Evolutionary conservation across 495 filamentous ascomycete genomes (phyloP).

Genomic region (Parathielavia hyrcaniae): DNA sequence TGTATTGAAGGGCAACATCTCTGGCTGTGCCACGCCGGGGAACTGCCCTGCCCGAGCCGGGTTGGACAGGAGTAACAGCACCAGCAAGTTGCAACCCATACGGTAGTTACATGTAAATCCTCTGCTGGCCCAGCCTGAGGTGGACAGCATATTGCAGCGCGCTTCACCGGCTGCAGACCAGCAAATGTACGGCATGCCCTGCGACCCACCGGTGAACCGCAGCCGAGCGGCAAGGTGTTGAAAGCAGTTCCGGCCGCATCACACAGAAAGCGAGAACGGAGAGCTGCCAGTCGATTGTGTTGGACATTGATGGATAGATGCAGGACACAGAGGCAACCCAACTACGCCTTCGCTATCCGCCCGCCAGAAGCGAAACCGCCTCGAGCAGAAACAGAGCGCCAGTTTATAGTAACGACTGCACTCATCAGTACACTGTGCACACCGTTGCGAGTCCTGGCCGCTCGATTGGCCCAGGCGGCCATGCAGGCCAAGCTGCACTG

Average conservation of each 20-base stretch:
- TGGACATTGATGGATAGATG: neutral
- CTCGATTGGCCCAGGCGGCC: constrained; percentile 3
- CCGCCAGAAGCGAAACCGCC: neutral
- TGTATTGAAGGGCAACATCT: neutral
- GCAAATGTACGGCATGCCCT: constrained; percentile 9
- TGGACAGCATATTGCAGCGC: neutral
- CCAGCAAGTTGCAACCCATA: neutral
- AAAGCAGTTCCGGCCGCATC: neutral
- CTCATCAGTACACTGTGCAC: too few relatives aligned
- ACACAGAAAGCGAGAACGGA: neutral
- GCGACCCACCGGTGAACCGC: constrained; percentile 12
- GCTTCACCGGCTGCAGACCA: constrained; percentile 13
- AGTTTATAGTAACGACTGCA: too few relatives aligned
- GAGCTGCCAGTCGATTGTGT: neutral
- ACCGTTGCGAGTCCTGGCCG: neutral
- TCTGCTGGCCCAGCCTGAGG: neutral
- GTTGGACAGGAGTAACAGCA: neutral
- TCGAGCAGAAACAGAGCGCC: neutral
- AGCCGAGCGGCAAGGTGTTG: neutral
- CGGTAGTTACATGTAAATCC: too few relatives aligned
- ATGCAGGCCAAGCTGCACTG: neutral
- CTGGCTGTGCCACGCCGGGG: neutral
- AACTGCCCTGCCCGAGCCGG: neutral
- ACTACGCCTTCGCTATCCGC: neutral
- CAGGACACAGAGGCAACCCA: neutral